phyloP scores from a whole-genome alignment of 257 asterid species.

The Verbena officinalis region DNA sequence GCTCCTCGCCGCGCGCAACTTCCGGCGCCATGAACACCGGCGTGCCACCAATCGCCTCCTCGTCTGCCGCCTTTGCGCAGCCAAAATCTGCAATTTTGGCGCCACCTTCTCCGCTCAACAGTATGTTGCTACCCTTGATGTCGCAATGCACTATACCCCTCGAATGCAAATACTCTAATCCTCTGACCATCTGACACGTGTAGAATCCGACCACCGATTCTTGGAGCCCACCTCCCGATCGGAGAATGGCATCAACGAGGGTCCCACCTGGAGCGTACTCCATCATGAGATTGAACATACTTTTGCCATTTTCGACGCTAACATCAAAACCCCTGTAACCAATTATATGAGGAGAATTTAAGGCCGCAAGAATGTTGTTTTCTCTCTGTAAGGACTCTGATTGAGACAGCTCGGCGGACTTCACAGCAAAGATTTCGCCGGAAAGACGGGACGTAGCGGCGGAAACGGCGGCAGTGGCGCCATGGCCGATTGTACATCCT shows the following conservation, averaged over 20 bases:
- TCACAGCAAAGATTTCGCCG: constrained; percentile 57
- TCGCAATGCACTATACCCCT: constrained; percentile 78
- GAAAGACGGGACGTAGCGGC: constrained; percentile 38
- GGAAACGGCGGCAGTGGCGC: constrained; percentile 72
- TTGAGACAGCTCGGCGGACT: constrained; percentile 53
- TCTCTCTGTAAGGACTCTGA: constrained; percentile 55
- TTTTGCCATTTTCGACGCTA: constrained; percentile 38
- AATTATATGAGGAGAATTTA: constrained; percentile 45
- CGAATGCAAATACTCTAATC: constrained; percentile 65
- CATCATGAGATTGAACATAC: constrained; percentile 55
- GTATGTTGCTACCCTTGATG: constrained; percentile 66
- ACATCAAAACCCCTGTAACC: constrained; percentile 55
- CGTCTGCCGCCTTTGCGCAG: constrained; percentile 50
- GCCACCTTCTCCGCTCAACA: constrained; percentile 39
- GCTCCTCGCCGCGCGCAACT: constrained; percentile 68
- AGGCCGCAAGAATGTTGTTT: constrained; percentile 44
- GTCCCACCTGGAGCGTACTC: constrained; percentile 59
- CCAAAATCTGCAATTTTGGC: constrained; percentile 75
- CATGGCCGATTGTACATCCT: constrained; percentile 69
- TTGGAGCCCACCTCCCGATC: constrained; percentile 38
- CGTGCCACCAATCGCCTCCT: constrained; percentile 53
- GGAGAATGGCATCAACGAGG: constrained; percentile 35
- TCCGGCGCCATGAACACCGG: constrained; percentile 92
- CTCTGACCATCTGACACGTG: constrained; percentile 46
- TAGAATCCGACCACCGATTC: constrained; percentile 43